Conservation (phyloP, 176 grass and related monocot species). For the Avena eriantha region DNA sequence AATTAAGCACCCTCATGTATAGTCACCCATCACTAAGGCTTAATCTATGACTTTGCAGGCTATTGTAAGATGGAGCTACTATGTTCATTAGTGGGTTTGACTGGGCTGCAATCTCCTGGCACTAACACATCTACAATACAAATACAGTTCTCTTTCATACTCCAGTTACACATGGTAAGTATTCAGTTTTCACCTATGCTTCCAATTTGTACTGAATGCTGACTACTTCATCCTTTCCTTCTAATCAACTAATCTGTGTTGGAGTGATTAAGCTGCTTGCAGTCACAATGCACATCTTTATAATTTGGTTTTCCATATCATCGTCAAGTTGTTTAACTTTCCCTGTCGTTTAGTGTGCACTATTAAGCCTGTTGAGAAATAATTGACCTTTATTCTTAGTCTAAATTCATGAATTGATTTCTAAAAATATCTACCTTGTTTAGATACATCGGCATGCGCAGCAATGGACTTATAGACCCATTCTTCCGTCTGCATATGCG, state of each 20-base stretch:
- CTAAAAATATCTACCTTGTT: neutral
- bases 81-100: too few relatives aligned
- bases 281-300: neutral
- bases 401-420: conserved; percentile 22
- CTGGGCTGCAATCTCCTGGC: too few relatives aligned
- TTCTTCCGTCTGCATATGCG: too few relatives aligned
- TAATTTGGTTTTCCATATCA: neutral
- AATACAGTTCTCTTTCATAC: neutral
- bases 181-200: neutral
- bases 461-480: neutral
- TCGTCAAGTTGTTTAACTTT: neutral
- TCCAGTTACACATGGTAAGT: conserved; percentile 10
- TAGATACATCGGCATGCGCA: neutral
- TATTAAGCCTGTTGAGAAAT: neutral
- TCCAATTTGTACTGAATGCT: neutral
- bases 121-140: neutral
- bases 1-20: conserved; percentile 43
- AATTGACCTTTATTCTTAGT: neutral
- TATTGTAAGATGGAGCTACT: conserved; percentile 33
- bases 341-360: neutral
- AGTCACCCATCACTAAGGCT: conserved; percentile 41
- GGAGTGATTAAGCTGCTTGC: neutral
- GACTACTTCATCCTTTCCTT: neutral
- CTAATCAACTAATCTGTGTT: neutral
- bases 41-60: conserved; percentile 50